These are phyloP conservation scores for Jaapia argillacea DNA, from an alignment of 768 basidiomycete genomes.

Conservation along the genomic window DNA sequence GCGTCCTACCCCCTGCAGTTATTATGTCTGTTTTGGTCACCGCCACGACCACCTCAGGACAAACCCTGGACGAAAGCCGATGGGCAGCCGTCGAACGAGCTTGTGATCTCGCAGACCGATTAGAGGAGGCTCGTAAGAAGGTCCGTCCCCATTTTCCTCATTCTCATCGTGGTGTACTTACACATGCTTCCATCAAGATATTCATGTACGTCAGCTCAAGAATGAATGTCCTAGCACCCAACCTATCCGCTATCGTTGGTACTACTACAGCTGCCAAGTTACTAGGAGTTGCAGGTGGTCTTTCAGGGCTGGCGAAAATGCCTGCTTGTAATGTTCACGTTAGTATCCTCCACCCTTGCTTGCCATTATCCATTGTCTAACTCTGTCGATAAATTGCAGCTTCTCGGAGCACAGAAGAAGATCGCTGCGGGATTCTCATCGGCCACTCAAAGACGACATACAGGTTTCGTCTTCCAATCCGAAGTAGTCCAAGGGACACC, in stretches of 20 bases:
- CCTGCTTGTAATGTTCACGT: conserved; percentile 94
- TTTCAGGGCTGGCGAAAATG: conserved; percentile 86
- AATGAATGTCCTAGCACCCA: conserved; percentile 97
- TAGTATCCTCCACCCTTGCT: conserved; percentile 26
- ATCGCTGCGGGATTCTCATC: conserved; percentile 90
- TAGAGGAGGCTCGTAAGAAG: conserved; percentile 87
- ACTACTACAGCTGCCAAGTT: conserved; percentile 98
- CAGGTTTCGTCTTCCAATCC: conserved; percentile 94
- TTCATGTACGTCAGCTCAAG: conserved; percentile 99
- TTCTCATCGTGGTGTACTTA: not conserved
- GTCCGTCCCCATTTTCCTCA: too few relatives aligned
- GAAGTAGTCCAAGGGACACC: conserved; percentile 81
- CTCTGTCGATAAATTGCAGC: too few relatives aligned
- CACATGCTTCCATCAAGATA: conserved; percentile 57
- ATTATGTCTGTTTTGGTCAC: conserved; percentile 96
- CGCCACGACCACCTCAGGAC: conserved; percentile 83
- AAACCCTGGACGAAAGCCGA: conserved; percentile 52
- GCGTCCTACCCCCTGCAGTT: conserved; percentile 77
- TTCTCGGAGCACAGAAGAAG: conserved; percentile 90
- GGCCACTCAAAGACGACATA: conserved; percentile 79
- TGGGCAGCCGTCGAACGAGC: conserved; percentile 82
- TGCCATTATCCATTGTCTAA: not conserved
- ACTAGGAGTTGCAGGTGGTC: conserved; percentile 92
- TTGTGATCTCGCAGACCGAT: conserved; percentile 78
- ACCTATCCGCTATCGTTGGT: conserved; percentile 96